These are phyloP conservation scores for Penicillium sclerotigenum DNA, from an alignment of 2,329 filamentous ascomycete species.

Conservation along the genomic window DNA sequence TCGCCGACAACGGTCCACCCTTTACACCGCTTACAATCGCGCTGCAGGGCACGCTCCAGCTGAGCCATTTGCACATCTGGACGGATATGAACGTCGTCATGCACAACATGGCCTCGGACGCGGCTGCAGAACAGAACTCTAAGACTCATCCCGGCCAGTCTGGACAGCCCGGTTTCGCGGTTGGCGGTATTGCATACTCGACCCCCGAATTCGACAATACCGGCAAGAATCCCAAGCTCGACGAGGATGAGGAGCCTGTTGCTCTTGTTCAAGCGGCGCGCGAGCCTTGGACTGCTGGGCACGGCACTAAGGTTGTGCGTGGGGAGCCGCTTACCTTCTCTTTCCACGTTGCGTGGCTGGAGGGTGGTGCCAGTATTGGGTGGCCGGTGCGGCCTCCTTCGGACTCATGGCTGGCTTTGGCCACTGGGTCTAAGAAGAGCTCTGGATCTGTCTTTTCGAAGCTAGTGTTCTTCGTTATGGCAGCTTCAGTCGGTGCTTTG, in stretches of 20 bases:
- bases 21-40: constrained; percentile 81
- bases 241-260: constrained; percentile 45
- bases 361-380: constrained; percentile 40
- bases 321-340: constrained; percentile 77
- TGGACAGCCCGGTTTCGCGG: constrained; percentile 66
- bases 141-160: constrained; percentile 48
- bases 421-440: constrained; percentile 2
- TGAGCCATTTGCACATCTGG: constrained; percentile 84
- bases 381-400: constrained; percentile 27
- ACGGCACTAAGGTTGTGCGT: constrained; percentile 69
- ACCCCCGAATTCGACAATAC: constrained; percentile 65
- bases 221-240: constrained; percentile 12
- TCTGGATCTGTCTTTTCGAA: constrained; percentile 28
- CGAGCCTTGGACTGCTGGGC: constrained; percentile 48
- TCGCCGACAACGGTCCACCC: constrained; percentile 30
- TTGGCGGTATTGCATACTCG: constrained; percentile 83
- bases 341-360: constrained; percentile 75
- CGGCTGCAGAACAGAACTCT: constrained; percentile 47
- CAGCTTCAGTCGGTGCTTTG: constrained; percentile 36
- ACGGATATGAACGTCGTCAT: constrained; percentile 87
- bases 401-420: constrained; percentile 18
- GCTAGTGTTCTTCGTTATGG: constrained; percentile 36
- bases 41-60: constrained; percentile 81
- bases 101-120: constrained; percentile 50
- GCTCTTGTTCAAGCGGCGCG: constrained; percentile 42